These are phyloP conservation scores for Pyrus bretschneideri DNA, from an alignment of 306 rosid species.

Conservation along the genomic window DNA sequence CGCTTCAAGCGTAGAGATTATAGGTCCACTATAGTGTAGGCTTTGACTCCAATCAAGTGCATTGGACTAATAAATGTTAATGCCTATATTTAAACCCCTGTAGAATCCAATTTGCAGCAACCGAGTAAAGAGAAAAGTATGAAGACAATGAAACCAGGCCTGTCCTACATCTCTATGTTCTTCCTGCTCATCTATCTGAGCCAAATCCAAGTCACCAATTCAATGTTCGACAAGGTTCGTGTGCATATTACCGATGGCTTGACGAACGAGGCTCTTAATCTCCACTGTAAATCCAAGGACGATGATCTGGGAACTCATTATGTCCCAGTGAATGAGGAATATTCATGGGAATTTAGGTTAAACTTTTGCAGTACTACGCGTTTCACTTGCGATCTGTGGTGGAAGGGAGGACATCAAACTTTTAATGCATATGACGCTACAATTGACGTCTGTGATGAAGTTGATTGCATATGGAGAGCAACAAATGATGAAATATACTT, in stretches of 20 bases:
- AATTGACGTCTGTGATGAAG: neutral
- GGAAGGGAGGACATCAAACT: neutral
- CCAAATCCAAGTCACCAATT: neutral
- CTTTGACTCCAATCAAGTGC: too few relatives aligned
- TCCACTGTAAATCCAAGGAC: constrained; percentile 17
- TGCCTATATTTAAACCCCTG: too few relatives aligned
- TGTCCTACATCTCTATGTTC: neutral
- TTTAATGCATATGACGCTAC: neutral
- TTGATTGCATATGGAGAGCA: neutral
- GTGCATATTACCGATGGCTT: neutral
- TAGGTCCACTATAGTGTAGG: too few relatives aligned
- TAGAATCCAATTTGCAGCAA: too few relatives aligned
- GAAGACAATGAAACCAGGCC: too few relatives aligned
- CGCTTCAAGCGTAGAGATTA: too few relatives aligned
- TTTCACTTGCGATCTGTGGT: constrained; percentile 9
- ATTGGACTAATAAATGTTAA: too few relatives aligned
- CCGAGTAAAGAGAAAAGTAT: too few relatives aligned
- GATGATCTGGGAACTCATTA: constrained; percentile 2
- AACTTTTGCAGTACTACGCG: neutral
- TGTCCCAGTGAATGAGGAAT: neutral
- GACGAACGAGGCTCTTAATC: neutral
- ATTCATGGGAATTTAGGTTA: neutral
- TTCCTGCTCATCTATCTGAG: neutral
- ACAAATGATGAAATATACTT: constrained; percentile 13
- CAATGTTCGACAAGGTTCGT: neutral